Evolutionary conservation across 2,329 filamentous ascomycete genomes (phyloP), one percentile per base, ranked within the genome.

Genomic region (Fusarium marasasianum): DNA sequence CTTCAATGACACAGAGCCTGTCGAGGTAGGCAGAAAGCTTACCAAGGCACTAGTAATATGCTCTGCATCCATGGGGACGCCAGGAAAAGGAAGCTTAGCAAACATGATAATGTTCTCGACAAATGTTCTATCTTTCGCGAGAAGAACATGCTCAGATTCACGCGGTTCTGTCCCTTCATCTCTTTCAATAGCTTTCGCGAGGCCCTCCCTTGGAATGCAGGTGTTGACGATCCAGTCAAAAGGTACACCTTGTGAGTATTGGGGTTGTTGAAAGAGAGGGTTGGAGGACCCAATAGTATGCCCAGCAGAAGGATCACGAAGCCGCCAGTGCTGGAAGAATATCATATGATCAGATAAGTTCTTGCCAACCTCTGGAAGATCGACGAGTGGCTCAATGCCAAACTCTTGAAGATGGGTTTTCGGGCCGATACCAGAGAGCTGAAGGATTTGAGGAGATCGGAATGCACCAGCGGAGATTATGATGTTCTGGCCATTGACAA

Each of bases 361-460:
- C 72, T 87, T 81, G 10, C 87, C 88, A 3, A 89, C 88, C 3
- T 87, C 87, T 1, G 84, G 83, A 2, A 86, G 81, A 53, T 87
- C 81, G 12, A 84, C 24, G 2, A 73, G 33, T 29, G 58, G 43
- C 31, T 82, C 69, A 35, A 89, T 87, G 13, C 82, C 77, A 69
- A 84, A 79, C 22, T 80, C 75, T 14, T 81, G 45, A 2, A 89
- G 81, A 17, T 84, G 81, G 1, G 77, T 73, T 1, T 79, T 76
- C 1, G 84, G 80, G 0, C 86, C 86, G 43, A 89, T 83, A 47
- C 86, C 86, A 13, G 84, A 86, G 9, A 87, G 81, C 76, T 86
- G 84, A 12, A 88, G 81, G 40, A 88, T 79, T 40, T 86, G 83
- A 8, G 86, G 86, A 1, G 83, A 84, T 66, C 86, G 86, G 75